phyloP scores from a whole-genome alignment of 495 filamentous ascomycete genomes.

The Penicillium macrosclerotiorum region DNA sequence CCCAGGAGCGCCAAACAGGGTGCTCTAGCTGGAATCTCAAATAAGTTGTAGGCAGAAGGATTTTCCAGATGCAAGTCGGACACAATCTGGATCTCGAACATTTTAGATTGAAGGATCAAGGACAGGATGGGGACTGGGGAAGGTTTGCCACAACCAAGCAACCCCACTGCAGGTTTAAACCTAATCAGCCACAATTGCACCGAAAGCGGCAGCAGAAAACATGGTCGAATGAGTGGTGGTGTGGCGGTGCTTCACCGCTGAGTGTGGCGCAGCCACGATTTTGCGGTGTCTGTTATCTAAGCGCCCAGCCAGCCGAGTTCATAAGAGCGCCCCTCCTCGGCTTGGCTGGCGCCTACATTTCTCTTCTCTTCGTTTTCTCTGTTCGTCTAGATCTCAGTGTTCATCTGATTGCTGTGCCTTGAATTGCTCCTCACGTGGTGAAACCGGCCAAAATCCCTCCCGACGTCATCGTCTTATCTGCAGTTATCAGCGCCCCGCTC shows the following conservation, averaged over 20 bases:
- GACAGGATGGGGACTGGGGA: not conserved
- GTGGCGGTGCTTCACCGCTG: constrained; percentile 15
- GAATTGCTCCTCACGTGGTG: too few relatives aligned
- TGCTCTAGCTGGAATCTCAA: constrained; percentile 40
- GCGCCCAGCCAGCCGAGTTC: constrained; percentile 21
- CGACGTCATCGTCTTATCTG: constrained; percentile 21
- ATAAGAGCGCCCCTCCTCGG: constrained; percentile 20
- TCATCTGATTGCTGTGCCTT: too few relatives aligned
- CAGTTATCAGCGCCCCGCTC: constrained; percentile 12
- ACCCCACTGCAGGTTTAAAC: not conserved
- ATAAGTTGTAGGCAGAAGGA: constrained; percentile 44
- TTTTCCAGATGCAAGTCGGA: constrained; percentile 59
- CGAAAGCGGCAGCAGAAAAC: not conserved
- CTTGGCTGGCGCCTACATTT: constrained; percentile 7
- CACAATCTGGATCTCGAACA: constrained; percentile 45
- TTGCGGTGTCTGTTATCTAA: constrained; percentile 33
- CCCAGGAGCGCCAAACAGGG: constrained; percentile 56
- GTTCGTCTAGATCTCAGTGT: not conserved
- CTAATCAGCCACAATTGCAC: not conserved
- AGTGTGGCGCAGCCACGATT: constrained; percentile 21
- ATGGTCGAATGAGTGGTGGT: constrained; percentile 15
- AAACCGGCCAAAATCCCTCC: too few relatives aligned
- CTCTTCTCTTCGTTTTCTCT: constrained; percentile 4
- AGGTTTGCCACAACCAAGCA: constrained; percentile 2
- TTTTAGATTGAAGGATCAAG: not conserved